phyloP scores from a whole-genome alignment of 352 stramenopile species.

The Phytophthora quininea region DNA sequence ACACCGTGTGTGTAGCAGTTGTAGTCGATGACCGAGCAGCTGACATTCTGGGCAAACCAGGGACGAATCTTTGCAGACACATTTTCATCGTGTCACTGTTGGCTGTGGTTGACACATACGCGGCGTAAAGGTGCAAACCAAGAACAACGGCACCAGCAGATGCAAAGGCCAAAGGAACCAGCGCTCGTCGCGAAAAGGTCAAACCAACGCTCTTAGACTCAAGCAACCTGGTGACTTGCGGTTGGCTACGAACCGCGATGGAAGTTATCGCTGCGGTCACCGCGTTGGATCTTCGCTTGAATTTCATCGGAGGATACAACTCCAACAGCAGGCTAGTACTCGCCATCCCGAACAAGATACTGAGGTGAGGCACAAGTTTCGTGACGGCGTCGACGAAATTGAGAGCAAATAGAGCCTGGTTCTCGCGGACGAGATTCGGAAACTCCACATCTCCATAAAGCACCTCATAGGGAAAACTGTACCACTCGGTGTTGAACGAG shows the following conservation, averaged over 20 bases:
- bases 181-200: too few relatives aligned
- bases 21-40: constrained; percentile 42
- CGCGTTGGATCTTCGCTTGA: constrained; percentile 1
- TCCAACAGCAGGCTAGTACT: constrained; percentile 13
- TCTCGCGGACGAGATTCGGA: constrained; percentile 51
- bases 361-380: constrained; percentile 43
- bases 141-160: too few relatives aligned
- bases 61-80: constrained; percentile 40
- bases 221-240: too few relatives aligned
- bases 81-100: neutral
- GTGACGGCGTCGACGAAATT: constrained; percentile 28
- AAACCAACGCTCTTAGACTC: too few relatives aligned
- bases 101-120: too few relatives aligned
- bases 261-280: too few relatives aligned
- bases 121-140: too few relatives aligned
- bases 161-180: too few relatives aligned
- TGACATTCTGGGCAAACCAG: constrained; percentile 45
- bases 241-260: too few relatives aligned
- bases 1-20: constrained; percentile 40
- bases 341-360: constrained; percentile 31
- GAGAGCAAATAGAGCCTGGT: constrained; percentile 41
- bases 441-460: constrained; percentile 55
- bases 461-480: constrained; percentile 31
- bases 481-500: constrained; percentile 26
- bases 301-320: constrained; percentile 26